A percentile compares a stretch with the other conserved stretches of the same genome.
Conservation (phyloP, 257 asterid genomes). For the Penstemon eatonii region DNA sequence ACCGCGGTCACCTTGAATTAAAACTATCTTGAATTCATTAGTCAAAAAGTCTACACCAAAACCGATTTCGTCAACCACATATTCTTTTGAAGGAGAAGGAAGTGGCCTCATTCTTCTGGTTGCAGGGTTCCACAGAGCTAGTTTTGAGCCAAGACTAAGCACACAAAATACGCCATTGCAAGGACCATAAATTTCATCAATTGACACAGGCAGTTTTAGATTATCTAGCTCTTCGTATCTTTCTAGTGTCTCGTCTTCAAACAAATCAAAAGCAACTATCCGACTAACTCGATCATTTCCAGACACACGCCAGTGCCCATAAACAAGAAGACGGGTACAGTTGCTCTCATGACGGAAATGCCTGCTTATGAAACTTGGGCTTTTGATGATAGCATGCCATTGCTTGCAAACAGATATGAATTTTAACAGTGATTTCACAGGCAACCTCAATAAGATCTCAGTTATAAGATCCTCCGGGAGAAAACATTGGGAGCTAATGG, state of each 20-base stretch:
- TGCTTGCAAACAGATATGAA: not conserved
- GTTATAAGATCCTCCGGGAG: not conserved
- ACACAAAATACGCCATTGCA: constrained; percentile 8
- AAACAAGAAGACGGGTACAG: not conserved
- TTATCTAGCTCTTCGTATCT: not conserved
- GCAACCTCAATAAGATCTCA: constrained; percentile 8
- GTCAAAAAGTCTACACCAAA: not conserved
- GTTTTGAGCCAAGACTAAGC: not conserved
- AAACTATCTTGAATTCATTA: constrained; percentile 4
- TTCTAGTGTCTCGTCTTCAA: not conserved
- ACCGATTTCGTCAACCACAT: not conserved
- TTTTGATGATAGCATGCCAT: not conserved
- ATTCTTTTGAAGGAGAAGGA: not conserved
- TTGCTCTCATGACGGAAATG: not conserved
- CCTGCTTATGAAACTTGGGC: not conserved
- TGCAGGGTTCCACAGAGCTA: constrained; percentile 2
- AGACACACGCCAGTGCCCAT: not conserved
- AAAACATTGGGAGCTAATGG: not conserved
- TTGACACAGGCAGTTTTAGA: not conserved
- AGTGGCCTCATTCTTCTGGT: not conserved
- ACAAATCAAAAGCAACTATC: not conserved
- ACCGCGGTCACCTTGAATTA: not conserved
- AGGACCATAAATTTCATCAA: not conserved
- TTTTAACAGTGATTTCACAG: not conserved
- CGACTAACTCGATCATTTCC: not conserved